These are phyloP conservation scores for Alloteropsis semialata DNA, from an alignment of 176 grass and related monocot species.

Conservation along the genomic window DNA sequence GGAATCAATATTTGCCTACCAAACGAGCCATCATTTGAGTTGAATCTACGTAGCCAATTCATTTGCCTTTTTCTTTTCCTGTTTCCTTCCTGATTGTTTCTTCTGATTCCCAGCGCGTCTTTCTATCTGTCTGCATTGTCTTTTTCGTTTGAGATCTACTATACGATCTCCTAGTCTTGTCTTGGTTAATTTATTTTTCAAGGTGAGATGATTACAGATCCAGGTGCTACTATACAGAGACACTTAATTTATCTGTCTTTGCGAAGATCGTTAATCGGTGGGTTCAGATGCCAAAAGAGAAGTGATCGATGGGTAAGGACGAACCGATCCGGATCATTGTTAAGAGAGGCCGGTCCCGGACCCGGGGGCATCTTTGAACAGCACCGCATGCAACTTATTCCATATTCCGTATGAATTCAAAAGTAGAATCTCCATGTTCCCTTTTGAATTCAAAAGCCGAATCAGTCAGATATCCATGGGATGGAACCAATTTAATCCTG, in stretches of 20 bases:
- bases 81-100: background rate
- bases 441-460: constrained; percentile 21
- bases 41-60: too few relatives aligned
- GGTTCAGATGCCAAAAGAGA: constrained; percentile 27
- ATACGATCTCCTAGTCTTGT: background rate
- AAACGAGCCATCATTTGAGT: too few relatives aligned
- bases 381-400: background rate
- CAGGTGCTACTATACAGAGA: too few relatives aligned
- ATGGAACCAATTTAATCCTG: background rate
- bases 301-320: constrained; percentile 10
- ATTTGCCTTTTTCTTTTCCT: too few relatives aligned
- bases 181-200: background rate
- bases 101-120: background rate
- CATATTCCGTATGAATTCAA: constrained; percentile 12
- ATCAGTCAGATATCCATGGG: background rate
- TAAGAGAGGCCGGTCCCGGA: background rate
- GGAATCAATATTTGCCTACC: too few relatives aligned
- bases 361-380: constrained; percentile 42
- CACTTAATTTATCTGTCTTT: background rate
- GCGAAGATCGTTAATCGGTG: background rate
- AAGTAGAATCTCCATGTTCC: background rate
- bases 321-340: constrained; percentile 9
- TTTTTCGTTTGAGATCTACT: background rate
- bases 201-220: background rate
- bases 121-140: background rate